Percentiles rank a stretch among this genome's conserved stretches.
Evolutionary conservation across 2,329 filamentous ascomycete genomes (phyloP).

Genomic region (Stagonosporopsis vannaccii): DNA sequence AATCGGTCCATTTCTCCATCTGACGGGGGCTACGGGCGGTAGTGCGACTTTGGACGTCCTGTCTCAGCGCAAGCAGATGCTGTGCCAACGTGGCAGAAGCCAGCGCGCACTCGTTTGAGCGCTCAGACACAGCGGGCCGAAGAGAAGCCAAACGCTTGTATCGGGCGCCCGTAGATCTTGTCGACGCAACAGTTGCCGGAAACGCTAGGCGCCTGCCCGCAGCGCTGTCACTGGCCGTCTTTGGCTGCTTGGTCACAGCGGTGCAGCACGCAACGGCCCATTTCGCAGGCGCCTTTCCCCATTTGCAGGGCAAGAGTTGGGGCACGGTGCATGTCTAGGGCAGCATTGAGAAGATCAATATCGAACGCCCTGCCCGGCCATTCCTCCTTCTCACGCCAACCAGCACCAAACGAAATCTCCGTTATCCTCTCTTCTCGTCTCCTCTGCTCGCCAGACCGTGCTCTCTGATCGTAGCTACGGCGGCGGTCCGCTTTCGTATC

Average conservation of each 20-base stretch:
- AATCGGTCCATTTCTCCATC: constrained; percentile 4
- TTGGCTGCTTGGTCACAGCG: not conserved
- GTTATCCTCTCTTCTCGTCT: not conserved
- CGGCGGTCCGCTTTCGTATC: not conserved
- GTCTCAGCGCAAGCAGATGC: not conserved
- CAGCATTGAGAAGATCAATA: constrained; percentile 9
- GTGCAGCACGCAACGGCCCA: constrained; percentile 3
- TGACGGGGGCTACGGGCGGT: constrained; percentile 10
- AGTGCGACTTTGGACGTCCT: not conserved
- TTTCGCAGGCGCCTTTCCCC: constrained; percentile 15
- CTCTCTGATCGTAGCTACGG: not conserved
- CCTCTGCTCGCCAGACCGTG: not conserved
- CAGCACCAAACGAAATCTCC: not conserved
- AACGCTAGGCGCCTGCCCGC: not conserved
- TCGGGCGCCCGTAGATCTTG: not conserved
- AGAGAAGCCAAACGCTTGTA: constrained; percentile 3
- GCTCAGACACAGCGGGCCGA: not conserved
- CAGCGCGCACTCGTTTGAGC: constrained; percentile 5
- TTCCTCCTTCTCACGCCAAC: constrained; percentile 3
- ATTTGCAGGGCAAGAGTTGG: constrained; percentile 11
- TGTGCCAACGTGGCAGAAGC: constrained; percentile 5
- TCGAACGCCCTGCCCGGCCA: constrained; percentile 5
- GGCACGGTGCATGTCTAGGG: constrained; percentile 17
- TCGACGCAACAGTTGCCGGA: constrained; percentile 1
- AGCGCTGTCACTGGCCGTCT: constrained; percentile 4